A percentile compares a stretch with the other conserved stretches of the same genome.
Evolutionary conservation across 495 filamentous ascomycete species (phyloP).

Genomic region (Cercophora newfieldiana): DNA sequence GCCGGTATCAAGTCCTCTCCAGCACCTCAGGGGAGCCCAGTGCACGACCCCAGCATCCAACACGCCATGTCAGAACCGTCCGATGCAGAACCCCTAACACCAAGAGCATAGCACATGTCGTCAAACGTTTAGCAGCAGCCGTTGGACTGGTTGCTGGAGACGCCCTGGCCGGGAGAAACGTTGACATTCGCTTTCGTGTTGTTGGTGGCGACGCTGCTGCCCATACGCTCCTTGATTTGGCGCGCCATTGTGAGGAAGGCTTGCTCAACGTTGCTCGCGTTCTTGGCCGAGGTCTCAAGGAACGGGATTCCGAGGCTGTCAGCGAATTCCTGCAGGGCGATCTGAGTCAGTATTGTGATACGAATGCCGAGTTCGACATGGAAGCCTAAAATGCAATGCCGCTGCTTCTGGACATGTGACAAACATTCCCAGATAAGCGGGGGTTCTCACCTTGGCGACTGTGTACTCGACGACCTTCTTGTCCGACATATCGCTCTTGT

Average conservation of each 20-base stretch:
- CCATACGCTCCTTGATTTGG: slow-evolving; percentile 99
- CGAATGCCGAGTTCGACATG: not conserved
- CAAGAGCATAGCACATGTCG: slow-evolving; percentile 21
- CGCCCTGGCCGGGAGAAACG: slow-evolving; percentile 89
- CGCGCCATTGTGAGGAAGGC: slow-evolving; percentile 99
- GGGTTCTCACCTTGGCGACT: slow-evolving; percentile 82
- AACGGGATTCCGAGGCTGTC: slow-evolving; percentile 99
- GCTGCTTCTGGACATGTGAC: slow-evolving; percentile 1
- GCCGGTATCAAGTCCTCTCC: not conserved
- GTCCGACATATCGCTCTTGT: slow-evolving; percentile 99
- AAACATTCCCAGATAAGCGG: not conserved
- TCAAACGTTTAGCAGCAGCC: slow-evolving; percentile 83
- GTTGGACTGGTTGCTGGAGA: slow-evolving; percentile 83
- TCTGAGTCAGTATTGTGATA: not conserved
- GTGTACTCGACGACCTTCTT: slow-evolving; percentile 99
- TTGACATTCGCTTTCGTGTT: slow-evolving; percentile 99
- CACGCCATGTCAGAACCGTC: slow-evolving; percentile 29
- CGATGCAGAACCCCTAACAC: slow-evolving; percentile 33
- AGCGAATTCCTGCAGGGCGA: slow-evolving; percentile 77
- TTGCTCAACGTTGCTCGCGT: slow-evolving; percentile 98
- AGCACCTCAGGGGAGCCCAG: slow-evolving; percentile 19
- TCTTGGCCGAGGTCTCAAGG: slow-evolving; percentile 99
- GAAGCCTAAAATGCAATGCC: not conserved
- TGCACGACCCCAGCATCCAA: slow-evolving; percentile 24
- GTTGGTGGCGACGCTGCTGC: slow-evolving; percentile 86